A percentile compares a stretch with the other conserved stretches of the same genome.
phyloP scores from a whole-genome alignment of 1,284 basidiomycete species.

The Phylloporus gajari region DNA sequence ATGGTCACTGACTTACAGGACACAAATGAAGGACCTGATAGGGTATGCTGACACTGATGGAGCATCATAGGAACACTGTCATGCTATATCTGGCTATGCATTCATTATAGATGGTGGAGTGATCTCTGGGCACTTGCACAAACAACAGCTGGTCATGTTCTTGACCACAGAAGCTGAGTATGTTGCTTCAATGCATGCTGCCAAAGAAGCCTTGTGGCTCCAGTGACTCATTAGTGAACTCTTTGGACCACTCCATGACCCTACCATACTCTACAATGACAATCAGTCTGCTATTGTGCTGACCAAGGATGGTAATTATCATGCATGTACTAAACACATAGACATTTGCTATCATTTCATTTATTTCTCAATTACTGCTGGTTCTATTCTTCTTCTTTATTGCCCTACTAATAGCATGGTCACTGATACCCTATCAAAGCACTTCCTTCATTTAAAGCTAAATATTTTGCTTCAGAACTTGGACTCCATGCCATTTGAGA shows the following conservation, averaged over 20 bases:
- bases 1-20: not conserved
- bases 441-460: no score
- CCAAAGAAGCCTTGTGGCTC: not conserved
- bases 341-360: not conserved
- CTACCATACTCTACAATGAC: not conserved
- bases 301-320: not conserved
- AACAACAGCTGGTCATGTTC: slow-evolving; percentile 7
- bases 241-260: not conserved
- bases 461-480: no score
- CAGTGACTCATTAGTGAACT: not conserved
- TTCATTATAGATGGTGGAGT: slow-evolving; percentile 7
- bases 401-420: no score
- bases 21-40: not conserved
- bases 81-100: not conserved
- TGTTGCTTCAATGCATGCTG: not conserved
- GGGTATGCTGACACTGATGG: not conserved
- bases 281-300: not conserved
- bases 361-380: not conserved
- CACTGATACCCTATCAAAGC: no score
- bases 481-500: no score
- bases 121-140: not conserved
- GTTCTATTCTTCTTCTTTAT: not conserved
- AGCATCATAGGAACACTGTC: not conserved
- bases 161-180: slow-evolving; percentile 4
- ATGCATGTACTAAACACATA: not conserved